Conservation (phyloP, 495 filamentous ascomycete species). For the Sabuloglossum arenarium region DNA sequence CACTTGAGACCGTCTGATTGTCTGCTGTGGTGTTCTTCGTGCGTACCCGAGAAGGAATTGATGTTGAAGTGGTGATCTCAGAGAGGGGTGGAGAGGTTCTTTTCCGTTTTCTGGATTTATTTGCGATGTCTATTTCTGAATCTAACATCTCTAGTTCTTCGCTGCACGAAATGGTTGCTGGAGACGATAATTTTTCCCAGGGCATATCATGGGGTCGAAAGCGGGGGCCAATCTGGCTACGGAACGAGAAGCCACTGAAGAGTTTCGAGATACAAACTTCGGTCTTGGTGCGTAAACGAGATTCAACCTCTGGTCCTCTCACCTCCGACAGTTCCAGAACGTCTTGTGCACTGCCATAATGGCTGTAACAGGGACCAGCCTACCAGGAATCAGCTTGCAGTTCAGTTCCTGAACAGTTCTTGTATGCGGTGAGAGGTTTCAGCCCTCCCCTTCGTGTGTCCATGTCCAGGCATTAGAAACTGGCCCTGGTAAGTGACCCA, state of each 20-base stretch:
- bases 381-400: neutral
- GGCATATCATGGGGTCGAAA: neutral
- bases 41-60: neutral
- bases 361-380: neutral
- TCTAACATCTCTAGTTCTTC: neutral
- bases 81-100: neutral
- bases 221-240: neutral
- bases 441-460: too few relatives aligned
- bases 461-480: neutral
- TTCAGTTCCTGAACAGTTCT: too few relatives aligned
- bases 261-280: too few relatives aligned
- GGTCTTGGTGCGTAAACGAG: too few relatives aligned
- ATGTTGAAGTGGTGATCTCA: neutral
- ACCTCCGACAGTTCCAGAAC: too few relatives aligned
- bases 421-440: too few relatives aligned
- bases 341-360: neutral
- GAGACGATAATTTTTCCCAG: neutral
- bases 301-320: too few relatives aligned
- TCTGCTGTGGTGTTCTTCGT: neutral
- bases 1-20: neutral
- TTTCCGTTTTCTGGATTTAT: neutral
- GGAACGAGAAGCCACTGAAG: too few relatives aligned
- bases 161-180: neutral
- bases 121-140: neutral
- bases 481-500: neutral